Evolutionary conservation across 768 basidiomycete species (phyloP), one percentile per base, ranked within the genome.

Genomic region (Collybia sordida): DNA sequence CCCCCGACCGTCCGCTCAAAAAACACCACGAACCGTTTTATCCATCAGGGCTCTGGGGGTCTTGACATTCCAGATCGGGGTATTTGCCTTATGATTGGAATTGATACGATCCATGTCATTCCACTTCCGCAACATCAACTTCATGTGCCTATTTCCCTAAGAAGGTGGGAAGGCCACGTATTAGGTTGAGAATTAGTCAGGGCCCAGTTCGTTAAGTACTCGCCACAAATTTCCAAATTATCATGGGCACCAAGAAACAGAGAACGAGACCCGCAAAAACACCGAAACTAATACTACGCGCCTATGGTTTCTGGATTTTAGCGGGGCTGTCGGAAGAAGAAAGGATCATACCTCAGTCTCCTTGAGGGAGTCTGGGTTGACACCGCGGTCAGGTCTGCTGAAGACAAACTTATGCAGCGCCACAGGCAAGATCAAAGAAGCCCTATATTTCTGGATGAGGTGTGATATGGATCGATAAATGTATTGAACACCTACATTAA

Each of bases 221-320:
- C 36, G 73, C 70, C 47, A 68, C 52, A 27, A 59, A 67, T 54
- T 83, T 82, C 79, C 79, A 82, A 19, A 73, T 37, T 35, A 69
- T 39, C 36, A 79, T 59, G 5, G 80, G 81, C 3, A 63, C 35
- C 39, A 66, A 59, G 58, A 80, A 67, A 43, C 79, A 35, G 21
- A 73, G 21, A 45, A 72, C 52, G 17, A 69, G 58, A 14, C 60
- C 77, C 40, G 80, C n/a, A 19, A 65, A 69, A 21, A 72, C 58
- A 5, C 56, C 72, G 28, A 77, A 52, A 17, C 65, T 60, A 28
- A 70, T 64, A 12, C 65, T 59, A 19, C 74, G 72, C 12, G 73
- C 68, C 47, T 73, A 40, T 11, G 45, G 62, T 64, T 64, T 49
- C n/a, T 40, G n/a, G n/a, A 31, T 31, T 31, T 31, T 31, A 31